phyloP scores from a whole-genome alignment of 331 rosid species.

The Rosa hybrid region DNA sequence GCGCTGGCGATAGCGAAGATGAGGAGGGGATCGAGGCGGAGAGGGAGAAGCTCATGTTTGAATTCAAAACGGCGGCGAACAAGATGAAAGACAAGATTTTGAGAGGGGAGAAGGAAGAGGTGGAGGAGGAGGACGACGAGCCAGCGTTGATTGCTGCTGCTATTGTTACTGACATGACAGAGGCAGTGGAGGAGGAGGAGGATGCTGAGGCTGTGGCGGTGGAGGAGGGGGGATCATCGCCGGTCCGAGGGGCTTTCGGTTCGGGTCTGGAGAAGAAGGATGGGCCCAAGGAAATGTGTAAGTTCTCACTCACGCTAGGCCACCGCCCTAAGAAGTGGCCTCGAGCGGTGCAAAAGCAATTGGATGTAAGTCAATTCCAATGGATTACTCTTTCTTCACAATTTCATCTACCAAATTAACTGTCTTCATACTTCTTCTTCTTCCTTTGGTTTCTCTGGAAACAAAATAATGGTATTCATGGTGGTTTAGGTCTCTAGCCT shows the following conservation, averaged over 20 bases:
- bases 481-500: background rate
- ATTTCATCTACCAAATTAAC: background rate
- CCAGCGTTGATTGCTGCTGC: conserved; percentile 10
- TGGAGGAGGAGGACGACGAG: background rate
- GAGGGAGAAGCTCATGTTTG: conserved; percentile 67
- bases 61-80: conserved; percentile 61
- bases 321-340: conserved; percentile 70
- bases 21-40: conserved; percentile 75
- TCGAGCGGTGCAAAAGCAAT: conserved; percentile 54
- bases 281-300: conserved; percentile 43
- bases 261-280: conserved; percentile 39
- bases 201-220: conserved; percentile 12
- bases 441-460: background rate
- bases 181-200: conserved; percentile 17
- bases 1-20: conserved; percentile 24
- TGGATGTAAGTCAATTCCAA: conserved; percentile 54
- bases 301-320: conserved; percentile 58
- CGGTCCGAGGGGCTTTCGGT: conserved; percentile 26
- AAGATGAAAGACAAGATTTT: conserved; percentile 65
- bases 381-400: background rate
- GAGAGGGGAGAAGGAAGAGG: conserved; percentile 7
- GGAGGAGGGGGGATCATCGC: conserved; percentile 26
- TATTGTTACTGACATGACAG: background rate
- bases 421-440: background rate
- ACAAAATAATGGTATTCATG: background rate